Conservation (phyloP, 495 filamentous ascomycete genomes). For the Hyaloscypha finlandica region DNA sequence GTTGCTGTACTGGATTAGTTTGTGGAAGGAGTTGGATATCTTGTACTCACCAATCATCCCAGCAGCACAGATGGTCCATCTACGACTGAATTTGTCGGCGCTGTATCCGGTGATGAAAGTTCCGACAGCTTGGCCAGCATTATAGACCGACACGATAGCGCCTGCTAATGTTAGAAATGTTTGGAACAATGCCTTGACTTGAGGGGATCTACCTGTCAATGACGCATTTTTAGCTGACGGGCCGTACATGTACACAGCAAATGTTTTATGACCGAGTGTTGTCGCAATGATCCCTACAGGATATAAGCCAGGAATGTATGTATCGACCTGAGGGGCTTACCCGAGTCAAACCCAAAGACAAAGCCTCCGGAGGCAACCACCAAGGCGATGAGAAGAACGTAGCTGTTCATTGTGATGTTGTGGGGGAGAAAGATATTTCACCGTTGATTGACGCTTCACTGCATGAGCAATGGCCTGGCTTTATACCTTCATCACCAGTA, state of each 20-base stretch:
- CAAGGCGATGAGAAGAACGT: constrained; percentile 3
- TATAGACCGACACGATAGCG: constrained; percentile 38
- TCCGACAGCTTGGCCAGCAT: constrained; percentile 36
- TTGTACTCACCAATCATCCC: constrained; percentile 8
- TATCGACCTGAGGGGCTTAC: neutral
- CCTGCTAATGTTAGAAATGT: neutral
- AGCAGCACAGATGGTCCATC: constrained; percentile 25
- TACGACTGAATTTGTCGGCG: constrained; percentile 32
- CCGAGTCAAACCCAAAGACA: constrained; percentile 28
- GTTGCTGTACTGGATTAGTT: neutral
- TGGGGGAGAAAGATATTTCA: too few relatives aligned
- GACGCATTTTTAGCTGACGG: constrained; percentile 18
- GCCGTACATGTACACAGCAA: constrained; percentile 32
- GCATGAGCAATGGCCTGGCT: too few relatives aligned
- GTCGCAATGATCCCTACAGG: constrained; percentile 27
- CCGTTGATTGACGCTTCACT: too few relatives aligned
- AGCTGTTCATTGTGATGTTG: too few relatives aligned
- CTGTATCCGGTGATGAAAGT: constrained; percentile 32
- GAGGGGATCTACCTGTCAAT: constrained; percentile 20
- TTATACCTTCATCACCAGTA: too few relatives aligned
- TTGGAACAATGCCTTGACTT: neutral
- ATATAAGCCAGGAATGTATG: constrained; percentile 16
- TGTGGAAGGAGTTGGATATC: neutral
- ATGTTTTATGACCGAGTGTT: constrained; percentile 36
- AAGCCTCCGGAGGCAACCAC: constrained; percentile 10